Conservation (phyloP, 257 asterid species). For the Nicotiana obtusifolia region DNA sequence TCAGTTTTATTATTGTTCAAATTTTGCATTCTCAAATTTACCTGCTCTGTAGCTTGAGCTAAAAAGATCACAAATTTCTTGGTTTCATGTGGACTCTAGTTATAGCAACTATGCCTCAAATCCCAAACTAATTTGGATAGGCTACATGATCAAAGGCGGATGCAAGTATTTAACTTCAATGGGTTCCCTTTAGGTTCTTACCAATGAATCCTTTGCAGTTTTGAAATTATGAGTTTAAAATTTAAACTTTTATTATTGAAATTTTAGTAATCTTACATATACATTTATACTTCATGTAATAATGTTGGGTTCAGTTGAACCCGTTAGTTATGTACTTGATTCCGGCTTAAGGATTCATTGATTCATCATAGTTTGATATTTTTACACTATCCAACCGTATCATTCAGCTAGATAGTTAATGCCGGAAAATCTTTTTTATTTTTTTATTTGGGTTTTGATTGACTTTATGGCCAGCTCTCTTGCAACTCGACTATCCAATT, state of each 20-base stretch:
- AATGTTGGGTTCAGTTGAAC: too few species aligned
- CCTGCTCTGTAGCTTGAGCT: background rate
- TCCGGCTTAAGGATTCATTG: background rate
- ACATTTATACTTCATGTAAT: too few species aligned
- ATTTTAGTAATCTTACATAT: too few species aligned
- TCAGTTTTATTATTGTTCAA: background rate
- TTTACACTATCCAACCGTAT: background rate
- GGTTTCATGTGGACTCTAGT: background rate
- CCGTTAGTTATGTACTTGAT: too few species aligned
- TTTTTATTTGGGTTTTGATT: background rate
- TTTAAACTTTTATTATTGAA: too few species aligned
- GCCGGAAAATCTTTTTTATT: background rate
- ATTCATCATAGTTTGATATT: background rate
- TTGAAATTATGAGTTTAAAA: too few species aligned
- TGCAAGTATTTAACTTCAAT: too few species aligned
- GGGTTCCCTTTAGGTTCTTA: too few species aligned
- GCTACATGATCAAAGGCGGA: background rate
- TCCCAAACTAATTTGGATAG: background rate
- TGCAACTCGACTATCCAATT: background rate
- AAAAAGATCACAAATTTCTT: background rate
- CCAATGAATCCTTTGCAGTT: too few species aligned
- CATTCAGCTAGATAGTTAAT: background rate
- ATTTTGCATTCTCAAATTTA: background rate
- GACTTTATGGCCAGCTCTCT: background rate
- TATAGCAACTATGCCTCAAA: background rate